These are phyloP conservation scores for Cladophialophora immunda DNA, from an alignment of 2,329 filamentous ascomycete genomes.

Conservation along the genomic window DNA sequence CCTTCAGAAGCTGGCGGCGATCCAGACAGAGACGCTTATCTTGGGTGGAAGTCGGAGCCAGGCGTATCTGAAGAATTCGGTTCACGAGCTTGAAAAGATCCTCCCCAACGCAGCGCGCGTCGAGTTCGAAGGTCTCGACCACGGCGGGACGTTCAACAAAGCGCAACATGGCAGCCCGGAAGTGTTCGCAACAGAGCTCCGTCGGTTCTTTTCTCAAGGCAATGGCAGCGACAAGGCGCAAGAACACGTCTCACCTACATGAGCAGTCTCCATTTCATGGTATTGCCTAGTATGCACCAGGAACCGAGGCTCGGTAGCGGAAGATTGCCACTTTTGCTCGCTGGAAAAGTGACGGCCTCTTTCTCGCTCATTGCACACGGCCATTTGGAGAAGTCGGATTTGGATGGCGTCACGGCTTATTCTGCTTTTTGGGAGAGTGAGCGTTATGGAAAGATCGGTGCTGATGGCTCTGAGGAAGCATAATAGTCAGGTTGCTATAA, in stretches of 20 bases:
- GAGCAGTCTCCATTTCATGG: background rate
- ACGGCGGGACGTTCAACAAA: constrained; percentile 27
- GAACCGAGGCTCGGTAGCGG: background rate
- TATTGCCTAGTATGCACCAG: background rate
- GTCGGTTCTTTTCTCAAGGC: constrained; percentile 23
- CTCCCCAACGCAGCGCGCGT: constrained; percentile 14
- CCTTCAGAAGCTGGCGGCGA: constrained; percentile 14
- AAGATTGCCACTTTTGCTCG: background rate
- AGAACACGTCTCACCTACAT: background rate
- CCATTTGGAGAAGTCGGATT: background rate
- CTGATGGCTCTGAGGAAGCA: background rate
- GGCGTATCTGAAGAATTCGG: constrained; percentile 23
- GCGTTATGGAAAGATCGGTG: background rate
- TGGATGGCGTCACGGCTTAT: background rate
- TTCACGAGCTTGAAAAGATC: constrained; percentile 24
- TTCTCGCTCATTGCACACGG: background rate
- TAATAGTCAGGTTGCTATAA: too few species aligned
- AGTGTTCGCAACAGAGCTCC: constrained; percentile 22
- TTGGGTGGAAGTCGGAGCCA: constrained; percentile 24
- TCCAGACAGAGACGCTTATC: constrained; percentile 23
- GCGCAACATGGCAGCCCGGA: constrained; percentile 25
- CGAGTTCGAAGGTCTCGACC: constrained; percentile 23
- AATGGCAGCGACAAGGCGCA: background rate
- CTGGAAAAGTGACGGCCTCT: background rate
- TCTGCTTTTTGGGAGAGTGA: background rate